Percentiles rank a stretch among this genome's conserved stretches.
Conservation (phyloP, 139 green algal genomes). For the Ulvella scutata region DNA sequence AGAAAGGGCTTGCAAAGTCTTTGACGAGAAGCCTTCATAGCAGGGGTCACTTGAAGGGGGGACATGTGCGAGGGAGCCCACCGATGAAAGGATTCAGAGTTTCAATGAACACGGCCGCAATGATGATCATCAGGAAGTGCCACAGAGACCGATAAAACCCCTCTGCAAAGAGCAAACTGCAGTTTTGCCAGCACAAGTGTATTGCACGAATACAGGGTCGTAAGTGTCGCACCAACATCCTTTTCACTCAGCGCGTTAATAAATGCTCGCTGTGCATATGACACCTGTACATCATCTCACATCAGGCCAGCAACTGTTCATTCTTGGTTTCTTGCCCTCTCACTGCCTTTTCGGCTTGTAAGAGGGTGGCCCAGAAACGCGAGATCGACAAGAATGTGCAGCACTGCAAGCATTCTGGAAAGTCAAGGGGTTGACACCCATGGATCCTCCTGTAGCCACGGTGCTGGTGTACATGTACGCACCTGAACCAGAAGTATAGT, state of each 20-base stretch:
- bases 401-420: neutral
- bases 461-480: neutral
- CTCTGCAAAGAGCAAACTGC: conserved; percentile 6
- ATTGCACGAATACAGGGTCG: neutral
- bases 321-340: no score
- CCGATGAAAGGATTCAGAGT: conserved; percentile 28
- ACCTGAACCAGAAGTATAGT: conserved; percentile 32
- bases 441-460: neutral
- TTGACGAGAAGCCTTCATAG: no score
- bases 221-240: conserved; percentile 17
- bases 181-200: neutral
- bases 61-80: no score
- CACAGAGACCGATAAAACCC: conserved; percentile 40
- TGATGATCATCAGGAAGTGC: conserved; percentile 49
- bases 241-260: conserved; percentile 49
- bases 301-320: no score
- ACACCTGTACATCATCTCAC: no score
- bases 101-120: conserved; percentile 47
- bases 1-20: no score
- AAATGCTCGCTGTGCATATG: conserved; percentile 49
- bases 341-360: no score
- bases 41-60: no score
- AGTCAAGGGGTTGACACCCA: neutral
- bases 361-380: neutral
- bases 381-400: no score